These are phyloP conservation scores for Jimgerdemannia lactiflua DNA, from an alignment of 192 early-diverging fungal genomes.

Conservation along the genomic window DNA sequence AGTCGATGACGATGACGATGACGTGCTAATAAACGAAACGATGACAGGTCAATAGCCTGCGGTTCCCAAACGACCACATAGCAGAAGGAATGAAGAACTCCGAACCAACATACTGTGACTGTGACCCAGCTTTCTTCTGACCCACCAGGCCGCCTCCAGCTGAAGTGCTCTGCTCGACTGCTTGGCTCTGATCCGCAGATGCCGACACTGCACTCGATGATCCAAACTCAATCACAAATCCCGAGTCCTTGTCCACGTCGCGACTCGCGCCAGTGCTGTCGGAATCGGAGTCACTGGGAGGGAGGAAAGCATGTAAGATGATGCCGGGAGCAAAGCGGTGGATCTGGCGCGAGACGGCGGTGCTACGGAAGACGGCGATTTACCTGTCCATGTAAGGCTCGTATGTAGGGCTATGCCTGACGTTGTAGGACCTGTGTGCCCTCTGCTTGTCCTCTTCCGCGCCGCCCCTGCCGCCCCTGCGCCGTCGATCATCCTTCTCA, in stretches of 20 bases:
- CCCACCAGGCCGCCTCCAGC: no score
- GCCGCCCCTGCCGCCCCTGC: neutral
- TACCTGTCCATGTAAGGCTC: conserved; percentile 26
- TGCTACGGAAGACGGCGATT: neutral
- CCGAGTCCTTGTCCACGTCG: conserved; percentile 8
- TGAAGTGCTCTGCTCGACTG: neutral
- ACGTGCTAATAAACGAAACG: no score
- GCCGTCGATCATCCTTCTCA: neutral
- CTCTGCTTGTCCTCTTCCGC: neutral
- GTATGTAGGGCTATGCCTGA: conserved; percentile 32
- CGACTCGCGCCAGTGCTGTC: conserved; percentile 15
- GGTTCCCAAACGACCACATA: neutral
- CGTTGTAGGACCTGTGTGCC: neutral
- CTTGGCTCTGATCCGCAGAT: neutral
- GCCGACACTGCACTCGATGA: neutral
- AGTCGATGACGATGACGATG: neutral
- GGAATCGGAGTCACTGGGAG: conserved; percentile 6
- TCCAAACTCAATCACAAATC: conserved; percentile 37
- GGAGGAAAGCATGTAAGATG: conserved; percentile 1
- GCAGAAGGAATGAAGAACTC: neutral
- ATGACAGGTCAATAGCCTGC: no score
- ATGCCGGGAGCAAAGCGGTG: neutral
- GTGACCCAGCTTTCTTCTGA: conserved; percentile 2
- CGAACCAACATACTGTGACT: neutral
- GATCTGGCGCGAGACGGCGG: no score